These are phyloP conservation scores for Sugiyamaella qingdaonensis DNA, from an alignment of 805 yeast genomes.

Conservation along the genomic window DNA sequence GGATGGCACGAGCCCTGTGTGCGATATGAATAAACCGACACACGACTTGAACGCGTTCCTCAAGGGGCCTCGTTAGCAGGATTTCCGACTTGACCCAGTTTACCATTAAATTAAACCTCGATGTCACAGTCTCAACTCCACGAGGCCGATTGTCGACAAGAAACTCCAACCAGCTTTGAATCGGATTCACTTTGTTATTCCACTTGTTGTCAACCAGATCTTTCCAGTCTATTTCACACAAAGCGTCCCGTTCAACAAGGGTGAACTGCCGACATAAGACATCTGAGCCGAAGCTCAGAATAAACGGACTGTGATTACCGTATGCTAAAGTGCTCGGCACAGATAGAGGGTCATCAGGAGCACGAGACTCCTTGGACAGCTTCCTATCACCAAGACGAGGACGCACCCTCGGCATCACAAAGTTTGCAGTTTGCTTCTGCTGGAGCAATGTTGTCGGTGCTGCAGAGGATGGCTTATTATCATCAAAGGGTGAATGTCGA, in stretches of 20 bases:
- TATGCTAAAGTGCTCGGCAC: conserved; percentile 42
- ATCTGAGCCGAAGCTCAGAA: conserved; percentile 64
- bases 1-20: conserved; percentile 61
- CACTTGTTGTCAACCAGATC: conserved; percentile 75
- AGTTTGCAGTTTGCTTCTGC: neutral
- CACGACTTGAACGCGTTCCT: conserved; percentile 63
- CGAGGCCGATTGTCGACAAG: conserved; percentile 52
- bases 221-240: conserved; percentile 87
- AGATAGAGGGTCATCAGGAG: conserved; percentile 28
- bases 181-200: conserved; percentile 61
- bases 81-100: conserved; percentile 92
- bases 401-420: neutral
- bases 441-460: neutral
- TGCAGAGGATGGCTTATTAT: neutral
- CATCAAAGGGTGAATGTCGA: neutral
- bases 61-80: conserved; percentile 56
- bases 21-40: conserved; percentile 87
- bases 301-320: conserved; percentile 72
- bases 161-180: conserved; percentile 79
- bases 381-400: neutral
- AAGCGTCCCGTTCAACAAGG: conserved; percentile 75
- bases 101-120: conserved; percentile 82
- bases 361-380: neutral
- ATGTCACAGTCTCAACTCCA: conserved; percentile 79
- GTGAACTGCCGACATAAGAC: conserved; percentile 79